A percentile compares a stretch with the other conserved stretches of the same genome.
Conservation (phyloP, 2,329 filamentous ascomycete species). For the Cordyceps javanica region DNA sequence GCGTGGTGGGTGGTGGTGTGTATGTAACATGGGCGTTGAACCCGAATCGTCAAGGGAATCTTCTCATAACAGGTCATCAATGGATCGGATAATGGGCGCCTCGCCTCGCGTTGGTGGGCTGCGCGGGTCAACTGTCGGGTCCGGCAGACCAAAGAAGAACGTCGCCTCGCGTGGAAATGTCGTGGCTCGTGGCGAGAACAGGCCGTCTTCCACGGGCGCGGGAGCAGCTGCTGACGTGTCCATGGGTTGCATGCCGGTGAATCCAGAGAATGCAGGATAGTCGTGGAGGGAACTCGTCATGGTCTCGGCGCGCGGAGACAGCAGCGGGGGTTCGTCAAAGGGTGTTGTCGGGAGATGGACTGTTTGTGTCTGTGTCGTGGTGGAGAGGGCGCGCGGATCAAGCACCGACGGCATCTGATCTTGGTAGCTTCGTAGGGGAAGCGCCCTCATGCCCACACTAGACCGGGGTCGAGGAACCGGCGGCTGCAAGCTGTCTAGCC, state of each 20-base stretch:
- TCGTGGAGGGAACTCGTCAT: slow-evolving; percentile 64
- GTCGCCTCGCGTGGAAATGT: slow-evolving; percentile 50
- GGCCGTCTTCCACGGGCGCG: slow-evolving; percentile 30
- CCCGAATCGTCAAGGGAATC: slow-evolving; percentile 5
- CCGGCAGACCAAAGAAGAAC: slow-evolving; percentile 44
- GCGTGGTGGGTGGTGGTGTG: neutral
- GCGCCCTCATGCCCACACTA: slow-evolving; percentile 7
- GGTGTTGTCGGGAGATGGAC: slow-evolving; percentile 9
- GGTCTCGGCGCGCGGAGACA: slow-evolving; percentile 66
- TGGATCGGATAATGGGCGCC: slow-evolving; percentile 69
- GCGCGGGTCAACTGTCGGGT: slow-evolving; percentile 57
- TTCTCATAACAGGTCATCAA: slow-evolving; percentile 65
- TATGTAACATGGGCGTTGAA: neutral
- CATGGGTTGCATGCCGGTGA: slow-evolving; percentile 44
- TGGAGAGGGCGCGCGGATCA: neutral
- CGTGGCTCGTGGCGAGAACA: slow-evolving; percentile 47
- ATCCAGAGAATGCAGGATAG: neutral
- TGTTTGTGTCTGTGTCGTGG: neutral
- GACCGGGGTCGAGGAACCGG: slow-evolving; percentile 1
- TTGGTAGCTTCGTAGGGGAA: slow-evolving; percentile 10
- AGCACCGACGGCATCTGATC: neutral
- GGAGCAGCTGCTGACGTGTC: slow-evolving; percentile 48
- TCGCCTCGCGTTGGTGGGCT: slow-evolving; percentile 70
- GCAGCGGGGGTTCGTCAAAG: slow-evolving; percentile 47
- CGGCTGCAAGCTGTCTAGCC: neutral